Base-by-base conservation (phyloP, 345 rosid genomes). In the Durio zibethinus region DNA sequence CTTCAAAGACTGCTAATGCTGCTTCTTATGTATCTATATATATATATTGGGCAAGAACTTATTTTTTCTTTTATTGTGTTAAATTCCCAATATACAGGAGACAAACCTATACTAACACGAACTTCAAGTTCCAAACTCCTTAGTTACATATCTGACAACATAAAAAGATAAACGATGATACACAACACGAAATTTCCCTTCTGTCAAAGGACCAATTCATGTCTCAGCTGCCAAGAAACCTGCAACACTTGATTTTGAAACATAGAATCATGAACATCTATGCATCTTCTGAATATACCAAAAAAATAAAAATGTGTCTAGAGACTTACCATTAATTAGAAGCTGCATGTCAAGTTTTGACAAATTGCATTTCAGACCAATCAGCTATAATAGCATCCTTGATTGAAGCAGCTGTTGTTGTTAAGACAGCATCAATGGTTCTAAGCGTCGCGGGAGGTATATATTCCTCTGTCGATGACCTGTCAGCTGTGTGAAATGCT, bases 401-500 rank as follows among this genome's bases (percentile, higher is more conserved):
- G 53, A 67, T 40, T 14, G 31, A 42, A 21, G 33, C 33, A 42
- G 18, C 53, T 4, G 52, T 67, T 42, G 35, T 4, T 14, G 20
- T 14, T 42, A 67, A 23, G 11, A 67, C n/a, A 1, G 10, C n/a
- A 67, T 67, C 35, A 1, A 67, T 67, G 33, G 29, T 23, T 21
- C 4, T 23, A 23, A 67, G 33, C 10, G 35, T 67, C 11, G n/a
- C 8, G 6, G 2, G 0, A n/a, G 88, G 67, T 10, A 87, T 40
- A 20, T 1, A 42, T 3, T 35, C 54, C 33, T 61, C 35, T 0
- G 33, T 0, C 3, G 78, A 60, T 2, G 10, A 66, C 8, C 10
- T 25, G 74, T 89, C 87, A 36, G 81, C 38, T 18, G 76, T 74
- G 52, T 81, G 81, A 54, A 84, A 83, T 1, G 54, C 73, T 3